Base-by-base conservation (phyloP, 306 rosid genomes). In the Medicago truncatula region DNA sequence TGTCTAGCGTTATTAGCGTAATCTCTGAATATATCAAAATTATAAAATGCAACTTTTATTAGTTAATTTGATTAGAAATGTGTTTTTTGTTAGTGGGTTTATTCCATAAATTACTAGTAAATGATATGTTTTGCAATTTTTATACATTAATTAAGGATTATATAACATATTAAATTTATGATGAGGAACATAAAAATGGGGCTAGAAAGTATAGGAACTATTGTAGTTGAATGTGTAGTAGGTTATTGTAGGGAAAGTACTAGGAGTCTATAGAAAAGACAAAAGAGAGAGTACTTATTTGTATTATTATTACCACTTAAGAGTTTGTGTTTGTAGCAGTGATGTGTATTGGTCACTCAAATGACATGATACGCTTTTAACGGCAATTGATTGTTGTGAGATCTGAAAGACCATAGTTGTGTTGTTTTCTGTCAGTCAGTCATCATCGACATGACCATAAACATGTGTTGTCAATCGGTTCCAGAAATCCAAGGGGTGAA, bases 331-430 rank as follows among this genome's bases (percentile, higher is more conserved):
- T 40, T 25, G 9, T 57, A 69, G 36, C 5, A 41, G 38, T 50
- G 57, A n/a, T 68, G 67, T 18, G 3, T 6, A 76, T 78, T 73
- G 73, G 74, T 57, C 70, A 43, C 28, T 44, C 64, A 20, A 58
- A 74, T 67, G 70, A 66, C 73, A 80, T 71, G 76, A 62, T 18
- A 63, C 58, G 58, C 80, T 61, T 72, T 77, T 61, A 62, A 69
- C 81, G 66, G 81, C 85, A 73, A 68, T 77, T 46, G 71, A 73
- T 77, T 81, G 81, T 77, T 63, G 47, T 80, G 15, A 72, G 68
- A 18, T 49, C 64, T 70, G 14, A 39, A 66, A 20, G 21, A 49
- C 3, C 7, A 28, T 25, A 67, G 58, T 25, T 67, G 73, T 41
- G 40, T 54, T 73, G 43, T 66, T 65, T 71, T 56, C 75, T 36